A percentile compares a stretch with the other conserved stretches of the same genome.
Conservation (phyloP, 1,284 basidiomycete species). For the Puccinia novopanici region DNA sequence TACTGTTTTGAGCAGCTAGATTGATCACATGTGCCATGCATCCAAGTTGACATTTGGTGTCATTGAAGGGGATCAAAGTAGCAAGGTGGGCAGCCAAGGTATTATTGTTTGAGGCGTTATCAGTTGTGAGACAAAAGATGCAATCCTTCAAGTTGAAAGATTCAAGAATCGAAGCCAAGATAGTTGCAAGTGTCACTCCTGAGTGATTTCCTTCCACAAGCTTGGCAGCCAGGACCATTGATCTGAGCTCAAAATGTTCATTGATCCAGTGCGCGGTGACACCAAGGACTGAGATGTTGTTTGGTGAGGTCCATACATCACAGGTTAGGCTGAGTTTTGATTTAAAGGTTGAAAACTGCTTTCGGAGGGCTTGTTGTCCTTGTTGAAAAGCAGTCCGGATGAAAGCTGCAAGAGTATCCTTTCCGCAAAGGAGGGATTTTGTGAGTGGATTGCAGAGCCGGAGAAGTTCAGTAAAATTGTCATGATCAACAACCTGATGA, state of each 20-base stretch:
- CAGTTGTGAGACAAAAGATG: too few species aligned
- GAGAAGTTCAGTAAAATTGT: neutral
- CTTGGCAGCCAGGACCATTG: neutral
- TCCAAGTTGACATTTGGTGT: too few species aligned
- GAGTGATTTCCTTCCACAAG: conserved; percentile 6
- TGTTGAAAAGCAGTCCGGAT: neutral
- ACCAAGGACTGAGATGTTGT: neutral
- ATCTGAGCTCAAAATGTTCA: neutral
- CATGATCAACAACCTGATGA: neutral
- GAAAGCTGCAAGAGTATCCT: neutral
- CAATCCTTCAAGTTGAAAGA: too few species aligned
- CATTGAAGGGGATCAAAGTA: too few species aligned
- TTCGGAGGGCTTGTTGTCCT: conserved; percentile 5
- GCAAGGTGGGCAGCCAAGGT: too few species aligned
- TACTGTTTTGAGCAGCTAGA: too few species aligned
- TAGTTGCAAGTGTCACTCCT: neutral
- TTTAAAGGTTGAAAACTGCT: neutral
- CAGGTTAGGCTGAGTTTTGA: neutral
- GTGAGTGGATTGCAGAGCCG: neutral
- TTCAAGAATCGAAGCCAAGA: too few species aligned
- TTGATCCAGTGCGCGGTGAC: conserved; percentile 1
- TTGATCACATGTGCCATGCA: too few species aligned
- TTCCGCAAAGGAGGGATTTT: neutral
- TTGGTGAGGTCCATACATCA: neutral
- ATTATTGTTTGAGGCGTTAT: too few species aligned